Conservation (phyloP, 257 asterid species). For the Eustoma russellianum region DNA sequence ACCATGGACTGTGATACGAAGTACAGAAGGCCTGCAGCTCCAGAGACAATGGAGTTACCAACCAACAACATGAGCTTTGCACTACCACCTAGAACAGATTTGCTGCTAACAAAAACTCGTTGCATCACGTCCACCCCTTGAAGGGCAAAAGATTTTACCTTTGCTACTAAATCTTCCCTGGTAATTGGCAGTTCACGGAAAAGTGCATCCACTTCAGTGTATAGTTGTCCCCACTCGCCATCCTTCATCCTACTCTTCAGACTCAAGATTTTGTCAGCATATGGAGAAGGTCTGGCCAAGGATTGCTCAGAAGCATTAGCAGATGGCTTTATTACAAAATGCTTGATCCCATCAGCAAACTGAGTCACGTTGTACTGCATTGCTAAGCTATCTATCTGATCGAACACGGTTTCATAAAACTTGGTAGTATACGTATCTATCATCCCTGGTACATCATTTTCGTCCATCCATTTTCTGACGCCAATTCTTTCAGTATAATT, state of each 20-base stretch:
- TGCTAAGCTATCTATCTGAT: slow-evolving; percentile 72
- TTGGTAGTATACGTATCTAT: slow-evolving; percentile 69
- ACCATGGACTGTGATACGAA: slow-evolving; percentile 79
- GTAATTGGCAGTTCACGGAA: slow-evolving; percentile 66
- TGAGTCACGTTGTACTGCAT: slow-evolving; percentile 88
- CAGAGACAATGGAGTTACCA: slow-evolving; percentile 71
- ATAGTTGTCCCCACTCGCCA: slow-evolving; percentile 73
- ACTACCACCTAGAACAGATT: slow-evolving; percentile 69
- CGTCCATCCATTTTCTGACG: slow-evolving; percentile 92
- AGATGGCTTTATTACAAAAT: slow-evolving; percentile 41
- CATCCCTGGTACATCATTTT: slow-evolving; percentile 81
- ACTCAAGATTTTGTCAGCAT: slow-evolving; percentile 59
- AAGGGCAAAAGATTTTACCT: slow-evolving; percentile 82
- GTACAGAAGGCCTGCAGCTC: slow-evolving; percentile 78
- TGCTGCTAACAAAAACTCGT: slow-evolving; percentile 54
- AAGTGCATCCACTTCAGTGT: slow-evolving; percentile 49
- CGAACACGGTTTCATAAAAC: slow-evolving; percentile 66
- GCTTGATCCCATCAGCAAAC: slow-evolving; percentile 59
- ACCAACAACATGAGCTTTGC: slow-evolving; percentile 55
- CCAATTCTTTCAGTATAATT: slow-evolving; percentile 89
- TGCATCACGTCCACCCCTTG: slow-evolving; percentile 89
- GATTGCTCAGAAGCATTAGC: slow-evolving; percentile 43
- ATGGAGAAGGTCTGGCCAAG: slow-evolving; percentile 55
- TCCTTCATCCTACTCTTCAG: slow-evolving; percentile 48
- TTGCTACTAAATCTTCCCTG: slow-evolving; percentile 73